These are phyloP conservation scores for Fistulinella prunicolor DNA, from an alignment of 768 basidiomycete genomes.

Conservation along the genomic window DNA sequence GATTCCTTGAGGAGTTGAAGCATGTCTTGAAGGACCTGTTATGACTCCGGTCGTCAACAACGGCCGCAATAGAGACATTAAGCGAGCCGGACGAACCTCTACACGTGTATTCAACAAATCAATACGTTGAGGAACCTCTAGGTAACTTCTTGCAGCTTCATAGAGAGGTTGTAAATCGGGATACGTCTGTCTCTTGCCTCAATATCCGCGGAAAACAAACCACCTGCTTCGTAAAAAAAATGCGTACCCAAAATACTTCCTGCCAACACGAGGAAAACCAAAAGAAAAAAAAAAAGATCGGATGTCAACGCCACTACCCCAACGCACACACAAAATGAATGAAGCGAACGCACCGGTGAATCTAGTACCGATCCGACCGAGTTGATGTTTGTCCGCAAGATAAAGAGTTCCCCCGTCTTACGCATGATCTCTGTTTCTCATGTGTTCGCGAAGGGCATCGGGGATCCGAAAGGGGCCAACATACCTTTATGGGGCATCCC, in stretches of 20 bases:
- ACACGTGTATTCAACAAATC: conserved; percentile 92
- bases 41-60: conserved; percentile 1
- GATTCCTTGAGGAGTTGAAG: conserved; percentile 92
- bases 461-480: conserved; percentile 7
- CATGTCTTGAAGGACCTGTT: conserved; percentile 93
- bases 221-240: conserved; percentile 3
- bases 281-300: not conserved
- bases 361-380: conserved; percentile 96
- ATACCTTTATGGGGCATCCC: conserved; percentile 81
- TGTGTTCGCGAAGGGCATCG: conserved; percentile 11
- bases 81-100: conserved; percentile 51
- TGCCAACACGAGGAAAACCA: too few relatives aligned
- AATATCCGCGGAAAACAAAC: conserved; percentile 17
- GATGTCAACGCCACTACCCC: not conserved
- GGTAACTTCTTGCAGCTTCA: conserved; percentile 88
- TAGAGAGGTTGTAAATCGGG: conserved; percentile 95
- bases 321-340: conserved; percentile 1
- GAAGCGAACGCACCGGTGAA: conserved; percentile 66
- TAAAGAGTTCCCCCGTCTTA: conserved; percentile 92
- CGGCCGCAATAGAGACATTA: not conserved
- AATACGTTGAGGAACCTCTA: conserved; percentile 93
- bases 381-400: conserved; percentile 90
- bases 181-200: conserved; percentile 59
- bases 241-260: conserved; percentile 92
- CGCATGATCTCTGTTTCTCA: conserved; percentile 82